Evolutionary conservation across 164 flowering plant species (phyloP).

Genomic region (Vitis labrusca): DNA sequence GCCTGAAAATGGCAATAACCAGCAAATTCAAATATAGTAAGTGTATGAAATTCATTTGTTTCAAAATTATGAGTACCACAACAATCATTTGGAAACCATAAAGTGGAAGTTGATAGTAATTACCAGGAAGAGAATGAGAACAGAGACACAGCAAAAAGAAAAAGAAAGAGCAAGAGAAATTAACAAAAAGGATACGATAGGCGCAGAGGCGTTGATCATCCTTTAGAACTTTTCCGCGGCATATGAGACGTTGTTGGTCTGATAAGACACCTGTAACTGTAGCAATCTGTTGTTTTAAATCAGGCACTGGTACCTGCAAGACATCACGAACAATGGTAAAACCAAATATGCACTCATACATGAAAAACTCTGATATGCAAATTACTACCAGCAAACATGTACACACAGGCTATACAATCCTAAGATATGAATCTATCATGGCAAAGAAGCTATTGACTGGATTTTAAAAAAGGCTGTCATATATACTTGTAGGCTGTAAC

Average conservation of each 20-base stretch:
- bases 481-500: too few relatives aligned
- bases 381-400: background rate
- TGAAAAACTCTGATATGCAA: background rate
- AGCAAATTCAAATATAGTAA: background rate
- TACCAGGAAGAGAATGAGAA: background rate
- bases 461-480: too few relatives aligned
- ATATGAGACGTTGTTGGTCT: constrained; percentile 89
- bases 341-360: background rate
- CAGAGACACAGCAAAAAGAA: background rate
- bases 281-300: constrained; percentile 86
- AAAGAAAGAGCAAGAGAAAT: background rate
- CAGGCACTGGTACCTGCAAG: constrained; percentile 86
- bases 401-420: too few relatives aligned
- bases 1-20: too few relatives aligned
- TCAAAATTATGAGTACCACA: background rate
- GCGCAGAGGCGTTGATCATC: constrained; percentile 98
- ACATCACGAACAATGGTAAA: constrained; percentile 5
- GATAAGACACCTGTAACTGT: constrained; percentile 80
- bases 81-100: background rate
- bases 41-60: background rate
- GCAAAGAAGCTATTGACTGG: too few relatives aligned
- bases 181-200: constrained; percentile 74
- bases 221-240: constrained; percentile 91
- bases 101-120: background rate
- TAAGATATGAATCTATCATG: too few relatives aligned